Conservation (phyloP, 164 flowering plant species). For the Aristolochia contorta region DNA sequence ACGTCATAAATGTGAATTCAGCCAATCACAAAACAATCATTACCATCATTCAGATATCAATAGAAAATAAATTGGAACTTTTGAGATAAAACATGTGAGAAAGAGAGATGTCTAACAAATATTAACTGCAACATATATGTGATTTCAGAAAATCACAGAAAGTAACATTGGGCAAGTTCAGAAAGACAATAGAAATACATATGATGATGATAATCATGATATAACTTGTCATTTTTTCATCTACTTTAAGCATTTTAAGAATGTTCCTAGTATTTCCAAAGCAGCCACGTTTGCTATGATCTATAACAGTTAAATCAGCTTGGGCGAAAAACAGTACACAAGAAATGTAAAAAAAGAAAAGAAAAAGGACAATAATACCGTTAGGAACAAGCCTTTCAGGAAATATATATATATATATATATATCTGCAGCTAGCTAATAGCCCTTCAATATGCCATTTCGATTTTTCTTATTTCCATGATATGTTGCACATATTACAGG, state of each 20-base stretch:
- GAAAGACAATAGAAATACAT: background rate
- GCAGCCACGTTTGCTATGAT: background rate
- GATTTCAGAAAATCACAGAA: background rate
- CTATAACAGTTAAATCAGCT: background rate
- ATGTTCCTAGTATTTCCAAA: background rate
- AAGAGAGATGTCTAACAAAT: background rate
- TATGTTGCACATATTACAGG: background rate
- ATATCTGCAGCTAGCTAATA: too few species aligned
- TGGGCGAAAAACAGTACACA: background rate
- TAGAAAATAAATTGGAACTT: background rate
- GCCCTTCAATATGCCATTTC: background rate
- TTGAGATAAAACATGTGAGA: background rate
- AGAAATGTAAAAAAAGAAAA: background rate
- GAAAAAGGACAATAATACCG: background rate
- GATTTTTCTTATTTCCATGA: background rate
- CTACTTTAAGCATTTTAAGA: background rate
- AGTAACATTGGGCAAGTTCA: background rate
- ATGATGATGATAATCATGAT: background rate
- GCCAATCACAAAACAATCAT: background rate
- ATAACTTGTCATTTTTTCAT: background rate
- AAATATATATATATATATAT: too few species aligned
- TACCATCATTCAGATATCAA: too few species aligned
- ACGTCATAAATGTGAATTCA: background rate
- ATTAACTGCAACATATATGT: background rate
- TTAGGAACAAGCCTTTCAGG: too few species aligned